Base-by-base conservation (phyloP, 352 stramenopile genomes). In the Phytophthora idaei region DNA sequence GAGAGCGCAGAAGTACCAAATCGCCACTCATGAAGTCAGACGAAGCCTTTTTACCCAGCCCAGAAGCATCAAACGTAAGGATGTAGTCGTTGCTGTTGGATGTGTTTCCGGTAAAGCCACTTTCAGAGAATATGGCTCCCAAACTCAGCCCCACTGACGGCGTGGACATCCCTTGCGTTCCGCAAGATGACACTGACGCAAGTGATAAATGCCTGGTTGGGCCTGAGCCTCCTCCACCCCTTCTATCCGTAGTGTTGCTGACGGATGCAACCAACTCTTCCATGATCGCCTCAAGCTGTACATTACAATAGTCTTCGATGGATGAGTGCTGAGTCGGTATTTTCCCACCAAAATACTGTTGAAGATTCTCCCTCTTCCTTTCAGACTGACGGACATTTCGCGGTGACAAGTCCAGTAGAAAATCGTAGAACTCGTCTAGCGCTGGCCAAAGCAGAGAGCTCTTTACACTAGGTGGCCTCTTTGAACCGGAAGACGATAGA, bases 371-470 rank as follows among this genome's bases (percentile, higher is more conserved):
- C 28, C 44, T 64, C 17, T 75, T 73, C 4, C 64, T 68, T 11
- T 76, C 70, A 6, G 62, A 78, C n/a, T 57, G 54, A 46, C 69
- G 73, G 47, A 85, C 67, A 25, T 78, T 76, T 6, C 54, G 76
- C 17, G 85, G 83, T 12, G 80, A 84, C 12, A 93, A 46, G 28
- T 85, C 71, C n/a, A 95, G 52, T 11, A 95, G 50, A 50, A 90
- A 90, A 42, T 87, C 78, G 62, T 92, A 92, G 34, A 93, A 92
- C 1, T 90, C 80, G 42, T 93, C 81, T 9, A 95, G 62, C 5
- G 73, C 76, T 36, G 87, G 87, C 87, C 87, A 95, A 21, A 93
- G 57, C 21, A 90, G 51, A 7, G 83, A 86, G 46, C 77, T 89
- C 48, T 82, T 88, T 21, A 73, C 55, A 62, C 57, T 83, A n/a